Percentiles rank a stretch among this genome's conserved stretches.
These are phyloP conservation scores for Mangifera indica DNA, from an alignment of 345 rosid species.

Conservation along the genomic window DNA sequence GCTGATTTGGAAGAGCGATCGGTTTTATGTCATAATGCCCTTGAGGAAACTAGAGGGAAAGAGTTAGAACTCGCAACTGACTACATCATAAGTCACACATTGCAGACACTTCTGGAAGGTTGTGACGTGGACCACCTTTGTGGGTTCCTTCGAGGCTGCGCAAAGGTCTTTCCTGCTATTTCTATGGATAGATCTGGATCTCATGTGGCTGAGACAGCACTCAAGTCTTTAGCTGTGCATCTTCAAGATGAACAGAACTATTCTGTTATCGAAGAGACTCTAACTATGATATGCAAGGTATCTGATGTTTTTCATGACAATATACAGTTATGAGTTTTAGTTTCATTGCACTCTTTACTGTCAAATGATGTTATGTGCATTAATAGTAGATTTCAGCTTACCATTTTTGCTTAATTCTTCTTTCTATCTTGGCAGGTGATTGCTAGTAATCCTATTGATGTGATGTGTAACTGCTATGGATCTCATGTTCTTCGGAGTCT, in stretches of 20 bases:
- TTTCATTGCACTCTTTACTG: neutral
- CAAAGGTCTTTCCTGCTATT: slow-evolving; percentile 64
- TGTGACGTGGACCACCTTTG: slow-evolving; percentile 84
- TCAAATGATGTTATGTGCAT: neutral
- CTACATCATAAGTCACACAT: slow-evolving; percentile 76
- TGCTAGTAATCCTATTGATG: slow-evolving; percentile 53
- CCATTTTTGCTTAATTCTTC: neutral
- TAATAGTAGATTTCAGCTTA: neutral
- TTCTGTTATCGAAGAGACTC: slow-evolving; percentile 66
- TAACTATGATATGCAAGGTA: slow-evolving; percentile 79
- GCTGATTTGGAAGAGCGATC: slow-evolving; percentile 76
- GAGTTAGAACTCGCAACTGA: slow-evolving; percentile 88
- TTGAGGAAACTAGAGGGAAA: slow-evolving; percentile 82
- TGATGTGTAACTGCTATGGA: slow-evolving; percentile 80
- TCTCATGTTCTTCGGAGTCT: slow-evolving; percentile 94
- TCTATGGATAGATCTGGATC: slow-evolving; percentile 96
- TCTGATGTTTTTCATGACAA: slow-evolving; percentile 7
- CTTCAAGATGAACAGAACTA: slow-evolving; percentile 66
- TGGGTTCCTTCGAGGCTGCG: slow-evolving; percentile 62
- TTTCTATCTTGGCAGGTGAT: slow-evolving; percentile 49
- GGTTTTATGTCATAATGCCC: slow-evolving; percentile 70
- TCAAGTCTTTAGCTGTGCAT: slow-evolving; percentile 70
- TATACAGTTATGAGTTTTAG: neutral
- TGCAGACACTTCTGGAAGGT: slow-evolving; percentile 85
- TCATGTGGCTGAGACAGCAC: slow-evolving; percentile 92